Evolutionary conservation across 768 basidiomycete genomes (phyloP).

Genomic region (Phlegmacium glaucopus): DNA sequence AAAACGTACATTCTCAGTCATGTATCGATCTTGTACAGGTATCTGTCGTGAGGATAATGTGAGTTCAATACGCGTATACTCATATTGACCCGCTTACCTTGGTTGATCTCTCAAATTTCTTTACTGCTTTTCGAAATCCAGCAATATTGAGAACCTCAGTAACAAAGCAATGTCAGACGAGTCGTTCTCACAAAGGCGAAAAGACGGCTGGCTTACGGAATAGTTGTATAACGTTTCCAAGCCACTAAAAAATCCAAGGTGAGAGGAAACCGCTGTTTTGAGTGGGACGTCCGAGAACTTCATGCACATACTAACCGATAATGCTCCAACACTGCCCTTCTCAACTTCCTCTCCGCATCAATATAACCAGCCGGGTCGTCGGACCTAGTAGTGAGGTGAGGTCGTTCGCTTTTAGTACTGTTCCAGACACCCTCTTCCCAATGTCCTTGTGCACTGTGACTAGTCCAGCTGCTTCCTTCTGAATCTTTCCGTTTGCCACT

Average conservation of each 20-base stretch:
- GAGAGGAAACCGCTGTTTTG: too few relatives aligned
- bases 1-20: constrained; percentile 62
- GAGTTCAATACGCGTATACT: not conserved
- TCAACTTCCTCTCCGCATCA: constrained; percentile 80
- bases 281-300: too few relatives aligned
- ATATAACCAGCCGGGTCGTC: constrained; percentile 77
- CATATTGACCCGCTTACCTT: constrained; percentile 37
- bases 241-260: constrained; percentile 39
- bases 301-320: constrained; percentile 56
- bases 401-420: not conserved
- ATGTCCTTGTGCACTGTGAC: not conserved
- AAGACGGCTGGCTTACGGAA: constrained; percentile 45
- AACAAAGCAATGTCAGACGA: not conserved
- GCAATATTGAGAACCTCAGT: constrained; percentile 78
- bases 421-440: constrained; percentile 1
- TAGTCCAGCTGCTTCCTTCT: constrained; percentile 2
- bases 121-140: constrained; percentile 84
- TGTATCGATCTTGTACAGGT: constrained; percentile 72
- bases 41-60: constrained; percentile 40
- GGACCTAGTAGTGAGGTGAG: constrained; percentile 16
- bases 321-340: constrained; percentile 79
- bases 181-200: not conserved
- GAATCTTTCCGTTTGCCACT: constrained; percentile 5
- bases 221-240: constrained; percentile 89
- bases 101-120: constrained; percentile 82